Evolutionary conservation across 2,329 filamentous ascomycete genomes (phyloP).

Genomic region (Drechslerella coelobrocha): DNA sequence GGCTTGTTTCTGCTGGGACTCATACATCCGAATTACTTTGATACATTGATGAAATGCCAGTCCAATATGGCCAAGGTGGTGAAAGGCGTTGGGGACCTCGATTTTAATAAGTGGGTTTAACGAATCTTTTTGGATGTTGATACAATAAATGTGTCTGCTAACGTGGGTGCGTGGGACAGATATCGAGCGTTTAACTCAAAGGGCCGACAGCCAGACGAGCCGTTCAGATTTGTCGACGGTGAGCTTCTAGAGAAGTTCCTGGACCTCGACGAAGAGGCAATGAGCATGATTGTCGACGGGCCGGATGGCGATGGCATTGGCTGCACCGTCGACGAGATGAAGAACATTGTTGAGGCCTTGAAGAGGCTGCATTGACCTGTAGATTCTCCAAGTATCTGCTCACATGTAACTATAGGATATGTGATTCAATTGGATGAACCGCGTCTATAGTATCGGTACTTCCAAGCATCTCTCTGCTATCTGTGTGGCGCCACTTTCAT

Average conservation of each 20-base stretch:
- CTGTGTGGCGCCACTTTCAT: too few relatives aligned
- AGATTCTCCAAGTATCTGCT: not conserved
- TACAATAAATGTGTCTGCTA: too few relatives aligned
- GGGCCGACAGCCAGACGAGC: constrained; percentile 73
- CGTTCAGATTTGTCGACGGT: constrained; percentile 88
- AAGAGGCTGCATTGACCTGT: constrained; percentile 66
- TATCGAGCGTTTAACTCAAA: constrained; percentile 84
- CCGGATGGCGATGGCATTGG: constrained; percentile 64
- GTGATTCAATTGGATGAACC: too few relatives aligned
- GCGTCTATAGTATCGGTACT: too few relatives aligned
- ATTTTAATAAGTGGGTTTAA: constrained; percentile 67
- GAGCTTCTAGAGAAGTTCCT: constrained; percentile 88
- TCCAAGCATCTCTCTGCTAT: too few relatives aligned
- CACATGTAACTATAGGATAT: not conserved
- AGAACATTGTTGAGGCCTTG: constrained; percentile 69
- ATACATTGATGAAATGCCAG: constrained; percentile 84
- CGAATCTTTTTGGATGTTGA: not conserved
- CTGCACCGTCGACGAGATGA: constrained; percentile 60
- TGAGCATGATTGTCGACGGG: constrained; percentile 63
- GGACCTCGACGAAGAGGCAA: constrained; percentile 68
- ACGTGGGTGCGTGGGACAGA: constrained; percentile 1
- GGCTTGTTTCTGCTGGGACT: constrained; percentile 87
- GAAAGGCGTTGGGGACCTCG: constrained; percentile 72
- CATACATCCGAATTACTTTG: constrained; percentile 74
- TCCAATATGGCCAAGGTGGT: constrained; percentile 71